Base-by-base conservation (phyloP, 2,329 filamentous ascomycete genomes). In the Lanzia echinophila region DNA sequence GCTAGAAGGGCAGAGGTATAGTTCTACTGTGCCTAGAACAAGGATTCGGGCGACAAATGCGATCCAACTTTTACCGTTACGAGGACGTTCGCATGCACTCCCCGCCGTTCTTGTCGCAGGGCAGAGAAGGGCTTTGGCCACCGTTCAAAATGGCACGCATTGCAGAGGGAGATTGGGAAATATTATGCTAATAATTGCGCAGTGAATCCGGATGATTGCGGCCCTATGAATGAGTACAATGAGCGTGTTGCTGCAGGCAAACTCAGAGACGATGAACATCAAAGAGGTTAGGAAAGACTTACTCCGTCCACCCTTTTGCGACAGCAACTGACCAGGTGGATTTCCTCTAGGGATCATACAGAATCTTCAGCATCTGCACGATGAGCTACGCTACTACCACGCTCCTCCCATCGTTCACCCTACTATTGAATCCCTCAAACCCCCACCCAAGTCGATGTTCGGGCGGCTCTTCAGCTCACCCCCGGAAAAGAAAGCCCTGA, bases 201-300 rank as follows among this genome's bases (percentile, higher is more conserved):
- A 66, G 65, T 55, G 8, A 65, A 67, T 42, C 58, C 44, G 11
- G 62, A 67, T 39, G 62, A 66, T 56, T 56, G 52, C 41, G 91
- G 91, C 0, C 94, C 94, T 2, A 78, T 97, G 65, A 79, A 84
- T 60, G 92, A 97, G 70, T 99, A 99, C 70, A 87, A 96, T 69
- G 77, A 79, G 56, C 82, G 92, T 45, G 91, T 99, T 8, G 76
- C 83, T 45, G 73, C 77, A 42, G 89, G 90, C 11, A 75, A 81
- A 47, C 70, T 99, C 60, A 81, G 87, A 60, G 89, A 97, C 69
- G 94, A 99, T 68, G 83, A 90, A 60, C 88, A 96, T 71, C 94
- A 99, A 71, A 78, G 94, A 78, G 85, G 88, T 90, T 73, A 62
- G 74, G 43, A 46, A 31, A 19, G 39, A 13, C 42, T 20, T 24